These are phyloP conservation scores for Eimeria brunetti DNA, from an alignment of 169 alveolate genomes.

Conservation along the genomic window DNA sequence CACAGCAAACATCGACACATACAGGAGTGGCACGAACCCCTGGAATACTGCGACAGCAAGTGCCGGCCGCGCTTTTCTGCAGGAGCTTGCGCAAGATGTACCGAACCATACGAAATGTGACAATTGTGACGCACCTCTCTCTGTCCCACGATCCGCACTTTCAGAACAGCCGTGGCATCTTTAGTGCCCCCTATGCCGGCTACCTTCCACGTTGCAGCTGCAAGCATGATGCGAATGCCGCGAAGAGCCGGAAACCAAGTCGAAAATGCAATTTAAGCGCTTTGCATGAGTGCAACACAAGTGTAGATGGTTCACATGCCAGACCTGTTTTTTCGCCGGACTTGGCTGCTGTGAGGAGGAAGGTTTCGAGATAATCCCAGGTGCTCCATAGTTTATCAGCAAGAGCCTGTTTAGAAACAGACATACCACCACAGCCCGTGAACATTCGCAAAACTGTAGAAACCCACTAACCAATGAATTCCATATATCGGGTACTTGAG, in stretches of 20 bases:
- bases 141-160: not conserved
- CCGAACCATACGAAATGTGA: not conserved
- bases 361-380: not conserved
- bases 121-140: not conserved
- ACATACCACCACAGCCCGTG: not conserved
- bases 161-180: not conserved
- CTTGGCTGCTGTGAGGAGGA: not conserved
- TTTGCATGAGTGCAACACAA: not conserved
- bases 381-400: not conserved
- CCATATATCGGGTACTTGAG: not conserved
- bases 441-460: not conserved
- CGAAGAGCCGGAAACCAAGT: not conserved
- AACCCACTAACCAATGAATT: not conserved
- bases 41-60: not conserved
- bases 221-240: not conserved
- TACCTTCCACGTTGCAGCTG: not conserved
- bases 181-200: not conserved
- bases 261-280: not conserved
- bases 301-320: not conserved
- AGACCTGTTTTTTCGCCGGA: not conserved
- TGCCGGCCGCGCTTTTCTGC: not conserved
- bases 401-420: not conserved
- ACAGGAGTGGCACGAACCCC: not conserved
- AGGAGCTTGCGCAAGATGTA: not conserved
- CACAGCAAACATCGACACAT: not conserved